Conservation (phyloP, 371 early-diverging fungal species). For the Lichtheimia ornata region DNA sequence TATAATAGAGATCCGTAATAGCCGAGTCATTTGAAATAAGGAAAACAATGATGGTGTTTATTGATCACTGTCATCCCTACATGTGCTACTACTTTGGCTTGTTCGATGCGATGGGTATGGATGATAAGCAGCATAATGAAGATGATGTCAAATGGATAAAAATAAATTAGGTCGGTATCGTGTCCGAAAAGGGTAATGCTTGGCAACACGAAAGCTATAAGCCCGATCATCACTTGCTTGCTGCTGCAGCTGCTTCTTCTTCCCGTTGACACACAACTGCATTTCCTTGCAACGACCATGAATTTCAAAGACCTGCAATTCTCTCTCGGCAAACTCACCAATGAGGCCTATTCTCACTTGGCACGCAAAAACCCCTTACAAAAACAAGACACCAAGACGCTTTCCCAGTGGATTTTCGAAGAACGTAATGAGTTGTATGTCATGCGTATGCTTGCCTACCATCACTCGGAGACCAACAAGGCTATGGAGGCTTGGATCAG, state of each 20-base stretch:
- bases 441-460: slow-evolving; percentile 37
- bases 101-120: no score
- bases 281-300: slow-evolving; percentile 20
- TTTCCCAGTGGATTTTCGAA: slow-evolving; percentile 46
- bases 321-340: slow-evolving; percentile 41
- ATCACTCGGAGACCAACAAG: slow-evolving; percentile 33
- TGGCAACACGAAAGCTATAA: background rate
- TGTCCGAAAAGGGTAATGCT: background rate
- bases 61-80: no score
- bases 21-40: no score
- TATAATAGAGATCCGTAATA: no score
- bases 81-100: no score
- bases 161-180: background rate
- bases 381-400: slow-evolving; percentile 41
- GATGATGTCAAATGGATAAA: background rate
- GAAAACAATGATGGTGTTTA: no score
- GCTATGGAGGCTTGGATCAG: slow-evolving; percentile 36
- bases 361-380: slow-evolving; percentile 46
- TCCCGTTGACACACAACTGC: background rate
- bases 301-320: slow-evolving; percentile 49
- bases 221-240: background rate
- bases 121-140: no score
- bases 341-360: slow-evolving; percentile 42
- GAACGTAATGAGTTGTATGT: slow-evolving; percentile 42
- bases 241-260: background rate